Conservation (phyloP, 768 basidiomycete species). For the Hortiboletus flavorubellus region DNA sequence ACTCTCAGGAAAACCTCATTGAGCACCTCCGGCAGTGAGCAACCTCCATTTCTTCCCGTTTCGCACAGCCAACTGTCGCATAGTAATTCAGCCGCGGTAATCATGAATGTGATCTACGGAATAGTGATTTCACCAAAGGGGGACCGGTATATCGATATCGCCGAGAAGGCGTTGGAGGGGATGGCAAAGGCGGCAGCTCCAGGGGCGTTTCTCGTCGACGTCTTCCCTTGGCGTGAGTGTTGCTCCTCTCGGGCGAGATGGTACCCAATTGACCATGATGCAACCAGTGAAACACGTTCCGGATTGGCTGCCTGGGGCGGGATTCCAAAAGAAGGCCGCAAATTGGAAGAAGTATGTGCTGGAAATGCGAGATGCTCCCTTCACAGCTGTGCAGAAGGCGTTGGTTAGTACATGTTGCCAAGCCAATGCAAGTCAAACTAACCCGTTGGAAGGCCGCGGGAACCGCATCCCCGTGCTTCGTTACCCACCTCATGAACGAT, state of each 20-base stretch:
- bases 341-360: slow-evolving; percentile 46
- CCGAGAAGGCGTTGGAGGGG: slow-evolving; percentile 49
- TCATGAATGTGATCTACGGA: slow-evolving; percentile 53
- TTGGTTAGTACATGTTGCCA: slow-evolving; percentile 32
- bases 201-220: slow-evolving; percentile 51
- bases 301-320: slow-evolving; percentile 49
- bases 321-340: slow-evolving; percentile 48
- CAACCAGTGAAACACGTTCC: slow-evolving; percentile 49
- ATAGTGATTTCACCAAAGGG: slow-evolving; percentile 41
- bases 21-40: slow-evolving; percentile 50
- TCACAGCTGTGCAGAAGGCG: slow-evolving; percentile 35
- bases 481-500: slow-evolving; percentile 26
- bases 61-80: not conserved
- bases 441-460: slow-evolving; percentile 17
- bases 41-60: not conserved
- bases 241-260: not conserved
- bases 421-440: not conserved
- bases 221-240: slow-evolving; percentile 41
- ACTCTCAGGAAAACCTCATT: slow-evolving; percentile 41
- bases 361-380: slow-evolving; percentile 48
- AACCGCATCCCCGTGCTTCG: slow-evolving; percentile 32
- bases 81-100: slow-evolving; percentile 49
- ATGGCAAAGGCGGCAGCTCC: slow-evolving; percentile 50
- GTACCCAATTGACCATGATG: not conserved
- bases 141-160: slow-evolving; percentile 49